A percentile compares a stretch with the other conserved stretches of the same genome.
Conservation (phyloP, 2,329 filamentous ascomycete species). For the Phyllosticta citrichinensis region DNA sequence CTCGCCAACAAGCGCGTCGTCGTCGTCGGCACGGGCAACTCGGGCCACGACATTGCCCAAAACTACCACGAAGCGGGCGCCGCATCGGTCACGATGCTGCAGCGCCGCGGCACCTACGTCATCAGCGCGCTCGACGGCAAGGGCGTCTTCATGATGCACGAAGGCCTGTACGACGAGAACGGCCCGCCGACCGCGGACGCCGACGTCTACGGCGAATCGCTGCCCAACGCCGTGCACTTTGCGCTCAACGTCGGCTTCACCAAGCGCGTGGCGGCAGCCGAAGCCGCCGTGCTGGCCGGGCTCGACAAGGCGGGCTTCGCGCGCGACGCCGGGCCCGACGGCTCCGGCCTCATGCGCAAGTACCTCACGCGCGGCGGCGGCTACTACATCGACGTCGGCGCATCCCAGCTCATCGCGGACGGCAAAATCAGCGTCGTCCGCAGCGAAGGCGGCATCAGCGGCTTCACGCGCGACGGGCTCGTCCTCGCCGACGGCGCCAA, state of each 20-base stretch:
- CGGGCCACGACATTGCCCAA: conserved; percentile 58
- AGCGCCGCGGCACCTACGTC: conserved; percentile 56
- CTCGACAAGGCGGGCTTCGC: conserved; percentile 51
- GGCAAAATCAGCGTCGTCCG: conserved; percentile 53
- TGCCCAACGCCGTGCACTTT: conserved; percentile 52
- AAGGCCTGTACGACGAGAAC: conserved; percentile 38
- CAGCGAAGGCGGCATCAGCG: conserved; percentile 38
- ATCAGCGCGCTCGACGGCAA: conserved; percentile 45
- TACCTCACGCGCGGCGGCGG: conserved; percentile 58
- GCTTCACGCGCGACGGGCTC: conserved; percentile 38
- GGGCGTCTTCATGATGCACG: conserved; percentile 40
- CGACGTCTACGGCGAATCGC: conserved; percentile 50
- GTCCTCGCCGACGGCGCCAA: conserved; percentile 39
- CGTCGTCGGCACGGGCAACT: conserved; percentile 60
- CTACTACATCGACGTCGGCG: conserved; percentile 62
- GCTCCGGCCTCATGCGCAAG: conserved; percentile 49
- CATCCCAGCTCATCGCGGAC: conserved; percentile 50
- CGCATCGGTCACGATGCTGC: conserved; percentile 56
- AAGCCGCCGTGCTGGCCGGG: conserved; percentile 31
- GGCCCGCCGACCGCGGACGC: conserved; percentile 54
- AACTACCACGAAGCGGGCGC: conserved; percentile 58
- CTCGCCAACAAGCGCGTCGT: conserved; percentile 49
- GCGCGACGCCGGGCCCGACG: conserved; percentile 48
- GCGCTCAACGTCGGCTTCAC: conserved; percentile 42
- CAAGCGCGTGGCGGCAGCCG: conserved; percentile 22